Percentiles rank a stretch among this genome's conserved stretches.
These are phyloP conservation scores for Penicillium soppii DNA, from an alignment of 495 filamentous ascomycete genomes.

Conservation along the genomic window DNA sequence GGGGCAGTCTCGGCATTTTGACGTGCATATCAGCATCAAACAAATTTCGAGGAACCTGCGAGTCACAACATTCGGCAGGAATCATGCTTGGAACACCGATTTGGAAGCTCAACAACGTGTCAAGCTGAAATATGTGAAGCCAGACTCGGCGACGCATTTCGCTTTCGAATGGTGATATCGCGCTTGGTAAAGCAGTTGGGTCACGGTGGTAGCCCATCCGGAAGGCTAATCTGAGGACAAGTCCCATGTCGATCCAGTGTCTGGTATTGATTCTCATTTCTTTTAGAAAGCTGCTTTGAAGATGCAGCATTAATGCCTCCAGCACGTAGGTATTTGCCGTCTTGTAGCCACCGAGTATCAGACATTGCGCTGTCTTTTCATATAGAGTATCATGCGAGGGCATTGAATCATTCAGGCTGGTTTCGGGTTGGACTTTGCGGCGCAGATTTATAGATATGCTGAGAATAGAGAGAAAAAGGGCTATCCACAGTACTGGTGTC, in stretches of 20 bases:
- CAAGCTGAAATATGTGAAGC: constrained; percentile 49
- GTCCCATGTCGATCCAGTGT: constrained; percentile 40
- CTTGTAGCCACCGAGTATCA: constrained; percentile 41
- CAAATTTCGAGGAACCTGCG: constrained; percentile 38
- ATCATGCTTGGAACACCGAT: constrained; percentile 39
- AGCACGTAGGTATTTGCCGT: constrained; percentile 39
- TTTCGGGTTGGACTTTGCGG: background rate
- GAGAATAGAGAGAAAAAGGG: constrained; percentile 28
- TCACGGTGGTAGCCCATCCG: constrained; percentile 52
- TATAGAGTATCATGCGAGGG: constrained; percentile 10
- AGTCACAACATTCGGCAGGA: constrained; percentile 33
- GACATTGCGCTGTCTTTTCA: constrained; percentile 38
- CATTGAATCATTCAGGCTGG: no score
- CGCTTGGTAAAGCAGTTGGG: constrained; percentile 38
- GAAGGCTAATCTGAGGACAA: constrained; percentile 38
- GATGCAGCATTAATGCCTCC: no score
- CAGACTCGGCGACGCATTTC: constrained; percentile 58
- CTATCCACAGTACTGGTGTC: constrained; percentile 21
- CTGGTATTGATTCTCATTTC: constrained; percentile 44
- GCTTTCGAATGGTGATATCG: constrained; percentile 49
- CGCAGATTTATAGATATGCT: constrained; percentile 17
- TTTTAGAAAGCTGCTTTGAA: no score
- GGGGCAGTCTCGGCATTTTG: constrained; percentile 19
- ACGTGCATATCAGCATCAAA: constrained; percentile 31
- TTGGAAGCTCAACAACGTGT: constrained; percentile 43